Conservation (phyloP, 352 stramenopile genomes). For the Globisporangium radiosum region DNA sequence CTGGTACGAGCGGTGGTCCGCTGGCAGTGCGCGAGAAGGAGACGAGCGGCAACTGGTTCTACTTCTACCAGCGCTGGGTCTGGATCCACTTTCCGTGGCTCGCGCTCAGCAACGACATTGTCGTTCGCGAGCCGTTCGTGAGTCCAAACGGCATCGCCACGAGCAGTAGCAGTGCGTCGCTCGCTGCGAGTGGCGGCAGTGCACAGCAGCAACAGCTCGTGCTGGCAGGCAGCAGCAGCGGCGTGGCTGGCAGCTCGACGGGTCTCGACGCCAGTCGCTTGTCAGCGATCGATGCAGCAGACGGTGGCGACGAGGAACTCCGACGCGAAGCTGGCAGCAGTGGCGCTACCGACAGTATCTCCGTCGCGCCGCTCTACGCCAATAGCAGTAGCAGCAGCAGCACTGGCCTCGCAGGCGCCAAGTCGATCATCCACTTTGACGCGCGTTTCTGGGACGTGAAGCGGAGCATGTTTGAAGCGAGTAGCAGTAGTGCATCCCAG, state of each 20-base stretch:
- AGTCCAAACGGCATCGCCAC: constrained; percentile 20
- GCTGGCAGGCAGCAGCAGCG: background rate
- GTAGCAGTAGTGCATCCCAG: constrained; percentile 1
- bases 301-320: background rate
- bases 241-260: background rate
- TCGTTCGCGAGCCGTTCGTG: constrained; percentile 39
- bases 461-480: constrained; percentile 48
- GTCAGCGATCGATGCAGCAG: background rate
- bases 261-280: background rate
- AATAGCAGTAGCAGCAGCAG: constrained; percentile 2
- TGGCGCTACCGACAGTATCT: constrained; percentile 3
- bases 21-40: constrained; percentile 37
- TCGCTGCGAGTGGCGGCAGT: too few relatives aligned
- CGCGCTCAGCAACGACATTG: constrained; percentile 65
- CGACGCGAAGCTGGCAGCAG: constrained; percentile 9
- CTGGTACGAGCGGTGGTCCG: background rate
- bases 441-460: constrained; percentile 68
- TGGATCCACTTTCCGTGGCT: constrained; percentile 94
- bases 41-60: constrained; percentile 56
- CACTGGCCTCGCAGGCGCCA: background rate
- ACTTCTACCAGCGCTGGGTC: constrained; percentile 89
- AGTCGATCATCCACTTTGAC: constrained; percentile 35
- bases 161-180: background rate
- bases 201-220: background rate
- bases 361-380: constrained; percentile 3